Base-by-base conservation (phyloP, 2,329 filamentous ascomycete species). In the Niveomyces coronatus region DNA sequence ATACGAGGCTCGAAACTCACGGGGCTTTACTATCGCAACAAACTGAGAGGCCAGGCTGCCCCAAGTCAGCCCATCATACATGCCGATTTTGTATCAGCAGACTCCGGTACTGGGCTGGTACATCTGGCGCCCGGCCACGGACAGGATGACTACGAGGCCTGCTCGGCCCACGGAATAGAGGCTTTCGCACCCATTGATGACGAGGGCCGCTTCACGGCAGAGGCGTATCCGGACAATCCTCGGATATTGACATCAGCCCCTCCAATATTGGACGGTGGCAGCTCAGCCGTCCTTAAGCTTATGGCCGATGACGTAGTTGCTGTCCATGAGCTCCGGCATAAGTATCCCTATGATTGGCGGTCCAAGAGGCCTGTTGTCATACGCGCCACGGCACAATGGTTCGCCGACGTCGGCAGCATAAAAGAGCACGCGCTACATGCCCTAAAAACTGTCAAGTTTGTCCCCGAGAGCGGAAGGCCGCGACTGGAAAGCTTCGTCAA, bases 331-430 rank as follows among this genome's bases (percentile, higher is more conserved):
- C 82, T 89, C 54, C 71, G 70, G 37, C 91, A 98, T 67, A 96
- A 94, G 58, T 96, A 96, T 55, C 91, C 91, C 0, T 94, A 96
- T 49, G 91, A 98, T 61, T 98, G 91, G 91, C 75, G 91, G 38
- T 94, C 89, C 0, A 98, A 96, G 60, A 71, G 83, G 48, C 91
- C 91, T 1, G 80, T 98, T 35, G 86, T 98, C 43, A 76, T 93
- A 23, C 70, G 91, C 47, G 89, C 91, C 4, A 98, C 93, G 0
- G 85, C 88, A 26, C 91, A 98, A 61, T 98, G 91, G 91, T 98
- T 98, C 54, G 87, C 91, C 9, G 85, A 96, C 57, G 85, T 95
- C 3, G 85, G 72, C 11, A 75, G 71, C 35, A 89, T 96, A 58
- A 93, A 93, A 50, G 65, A 74, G 2, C 68, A 74, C 22, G 85